These are phyloP conservation scores for Ophiostoma sp. DNA, from an alignment of 2,329 filamentous ascomycete species.

Conservation along the genomic window DNA sequence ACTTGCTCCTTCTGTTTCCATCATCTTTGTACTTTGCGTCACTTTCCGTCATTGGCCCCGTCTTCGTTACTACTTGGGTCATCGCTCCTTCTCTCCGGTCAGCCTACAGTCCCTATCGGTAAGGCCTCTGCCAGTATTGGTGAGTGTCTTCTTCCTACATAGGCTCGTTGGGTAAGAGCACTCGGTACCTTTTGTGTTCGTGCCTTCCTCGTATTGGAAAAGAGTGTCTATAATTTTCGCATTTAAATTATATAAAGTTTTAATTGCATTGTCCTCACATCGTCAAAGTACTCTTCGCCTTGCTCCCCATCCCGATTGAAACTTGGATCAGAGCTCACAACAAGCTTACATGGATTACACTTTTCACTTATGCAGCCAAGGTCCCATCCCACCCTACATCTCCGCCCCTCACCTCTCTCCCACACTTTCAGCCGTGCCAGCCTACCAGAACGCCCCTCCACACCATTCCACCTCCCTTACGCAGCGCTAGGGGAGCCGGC, in stretches of 20 bases:
- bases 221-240: background rate
- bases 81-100: background rate
- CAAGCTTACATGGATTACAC: slow-evolving; percentile 15
- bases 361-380: background rate
- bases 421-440: background rate
- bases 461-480: slow-evolving; percentile 10
- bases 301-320: background rate
- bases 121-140: background rate
- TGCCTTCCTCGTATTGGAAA: background rate
- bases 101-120: background rate
- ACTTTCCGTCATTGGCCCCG: background rate
- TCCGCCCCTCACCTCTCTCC: slow-evolving; percentile 4
- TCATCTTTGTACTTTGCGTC: background rate
- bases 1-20: background rate
- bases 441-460: background rate
- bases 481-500: slow-evolving; percentile 16
- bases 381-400: background rate
- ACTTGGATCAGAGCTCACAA: background rate
- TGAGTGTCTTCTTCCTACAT: background rate
- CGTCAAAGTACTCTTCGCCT: background rate
- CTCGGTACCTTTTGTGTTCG: background rate
- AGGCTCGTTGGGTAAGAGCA: background rate
- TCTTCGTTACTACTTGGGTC: background rate
- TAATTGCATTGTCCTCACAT: background rate
- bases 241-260: background rate